phyloP scores from a whole-genome alignment of 1,284 basidiomycete species.

The Pulchroboletus neoregius region DNA sequence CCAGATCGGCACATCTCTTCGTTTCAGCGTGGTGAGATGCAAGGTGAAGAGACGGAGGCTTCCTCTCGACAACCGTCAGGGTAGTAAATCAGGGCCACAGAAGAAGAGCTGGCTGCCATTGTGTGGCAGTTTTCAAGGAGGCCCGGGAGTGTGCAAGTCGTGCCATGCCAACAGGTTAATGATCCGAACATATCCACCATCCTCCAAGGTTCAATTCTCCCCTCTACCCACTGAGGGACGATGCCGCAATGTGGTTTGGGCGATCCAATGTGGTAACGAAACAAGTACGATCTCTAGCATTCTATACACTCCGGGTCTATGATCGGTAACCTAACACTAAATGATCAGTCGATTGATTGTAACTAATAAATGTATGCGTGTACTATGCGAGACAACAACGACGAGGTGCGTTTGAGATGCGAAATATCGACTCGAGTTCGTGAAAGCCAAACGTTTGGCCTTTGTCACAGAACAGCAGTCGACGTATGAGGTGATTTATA shows the following conservation, averaged over 20 bases:
- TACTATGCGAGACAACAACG: conserved; percentile 13
- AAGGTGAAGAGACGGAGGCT: too few relatives aligned
- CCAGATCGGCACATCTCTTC: too few relatives aligned
- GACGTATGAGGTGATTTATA: background rate
- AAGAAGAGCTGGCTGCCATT: too few relatives aligned
- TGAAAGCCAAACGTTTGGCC: background rate
- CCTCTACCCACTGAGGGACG: conserved; percentile 37
- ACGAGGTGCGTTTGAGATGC: conserved; percentile 9
- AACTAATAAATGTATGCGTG: conserved; percentile 18
- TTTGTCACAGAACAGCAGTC: background rate
- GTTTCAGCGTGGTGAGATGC: too few relatives aligned
- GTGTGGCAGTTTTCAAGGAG: too few relatives aligned
- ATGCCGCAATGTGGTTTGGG: too few relatives aligned
- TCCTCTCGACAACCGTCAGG: too few relatives aligned
- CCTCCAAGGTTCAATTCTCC: conserved; percentile 44
- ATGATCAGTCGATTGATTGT: conserved; percentile 20
- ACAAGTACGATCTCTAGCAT: conserved; percentile 6
- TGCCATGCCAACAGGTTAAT: too few relatives aligned
- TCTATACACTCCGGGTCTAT: conserved; percentile 11
- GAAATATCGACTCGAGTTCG: conserved; percentile 1
- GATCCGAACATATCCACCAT: conserved; percentile 69
- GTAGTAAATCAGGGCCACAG: too few relatives aligned
- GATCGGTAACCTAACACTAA: conserved; percentile 17
- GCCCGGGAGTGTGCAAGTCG: too few relatives aligned
- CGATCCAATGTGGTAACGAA: too few relatives aligned